Base-by-base conservation (phyloP, 108 stramenopile species). In the Thalassiosira profunda region DNA sequence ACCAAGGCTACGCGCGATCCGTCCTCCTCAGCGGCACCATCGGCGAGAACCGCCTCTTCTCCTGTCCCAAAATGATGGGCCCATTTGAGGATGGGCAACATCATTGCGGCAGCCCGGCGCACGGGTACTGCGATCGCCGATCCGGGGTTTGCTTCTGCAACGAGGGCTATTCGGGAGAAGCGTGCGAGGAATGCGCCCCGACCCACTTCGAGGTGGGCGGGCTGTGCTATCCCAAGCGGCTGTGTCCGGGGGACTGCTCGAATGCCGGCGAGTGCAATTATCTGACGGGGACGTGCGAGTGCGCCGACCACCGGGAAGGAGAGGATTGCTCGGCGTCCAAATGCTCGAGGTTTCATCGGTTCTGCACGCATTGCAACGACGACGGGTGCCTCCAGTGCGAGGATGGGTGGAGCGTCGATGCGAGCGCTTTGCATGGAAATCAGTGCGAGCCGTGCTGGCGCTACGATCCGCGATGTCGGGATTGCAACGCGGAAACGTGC, bases 101-200 rank as follows among this genome's bases (percentile, higher is more conserved):
- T 55, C 91, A 83, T 68, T 94, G 93, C 54, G 28, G 57, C 7
- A 65, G 83, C 12, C 69, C 79, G 38, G 63, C 82, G 5, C 63
- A 85, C 48, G 93, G 93, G 2, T 89, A 84, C 63, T 94, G 93
- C 49, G 93, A 94, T 67, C 81, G 90, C 2, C 79, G 91, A 15
- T 83, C 86, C 23, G 93, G 93, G 7, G 77, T 74, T 5, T 94
- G 93, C 56, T 84, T 84, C 42, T 94, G 93, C 74, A 89, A 85
- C 62, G 54, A 72, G 7, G 93, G 93, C 23, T 94, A 94, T 67
- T 70, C 76, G 46, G 93, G 93, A 6, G 47, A 68, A 4, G 82
- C 73, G 23, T 94, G 93, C 70, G 72, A 68, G 7, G 15, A 20
- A 20, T 94, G 93, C 38, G 58, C 49, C 17, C 51, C 86, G 0